Base-by-base conservation (phyloP, 2,329 filamentous ascomycete species). In the Neopestalotiopsis rosae region DNA sequence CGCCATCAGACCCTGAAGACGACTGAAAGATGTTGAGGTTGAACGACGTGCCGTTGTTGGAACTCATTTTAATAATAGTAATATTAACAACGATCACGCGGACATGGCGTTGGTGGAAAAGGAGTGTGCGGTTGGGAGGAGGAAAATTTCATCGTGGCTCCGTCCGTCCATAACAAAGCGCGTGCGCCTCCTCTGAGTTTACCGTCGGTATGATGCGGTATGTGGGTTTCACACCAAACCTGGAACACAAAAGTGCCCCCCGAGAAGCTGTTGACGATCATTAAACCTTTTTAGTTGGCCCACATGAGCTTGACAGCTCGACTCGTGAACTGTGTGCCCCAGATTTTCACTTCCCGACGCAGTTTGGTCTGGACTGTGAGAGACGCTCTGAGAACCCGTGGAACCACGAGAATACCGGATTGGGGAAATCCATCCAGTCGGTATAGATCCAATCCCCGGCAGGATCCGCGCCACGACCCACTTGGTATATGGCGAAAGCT, bases 381-480 rank as follows among this genome's bases (percentile, higher is more conserved):
- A 62, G 30, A 59, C 13, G n/a, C 30, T 17, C 34, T 34, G 59
- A 59, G 30, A 59, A 14, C 24, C 30, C 17, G 20, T 56, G 20
- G 49, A 56, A 56, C 49, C 57, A 59, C 24, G 57, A 59, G 20
- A 30, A 24, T 20, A 62, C 59, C 32, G 59, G 34, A 62, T 34
- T 17, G 59, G 30, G 57, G 13, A 59, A 30, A 30, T 17, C 57
- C 57, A 59, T 28, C 57, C 57, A 59, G 57, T 59, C 57, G 57
- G 57, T 30, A 59, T 30, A 34, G 57, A 30, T 28, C 57, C 57
- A 56, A 30, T 59, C 13, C 9, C 57, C 57, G 57, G 57, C 57
- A 34, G 57, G 20, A 34, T 59, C 57, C 57, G 57, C 57, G 30
- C 30, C n/a, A 52, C 57, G 57, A 34, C 57, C 57, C 57, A 59